phyloP scores from a whole-genome alignment of 2,329 filamentous ascomycete genomes.

The Apiospora saccharicola region DNA sequence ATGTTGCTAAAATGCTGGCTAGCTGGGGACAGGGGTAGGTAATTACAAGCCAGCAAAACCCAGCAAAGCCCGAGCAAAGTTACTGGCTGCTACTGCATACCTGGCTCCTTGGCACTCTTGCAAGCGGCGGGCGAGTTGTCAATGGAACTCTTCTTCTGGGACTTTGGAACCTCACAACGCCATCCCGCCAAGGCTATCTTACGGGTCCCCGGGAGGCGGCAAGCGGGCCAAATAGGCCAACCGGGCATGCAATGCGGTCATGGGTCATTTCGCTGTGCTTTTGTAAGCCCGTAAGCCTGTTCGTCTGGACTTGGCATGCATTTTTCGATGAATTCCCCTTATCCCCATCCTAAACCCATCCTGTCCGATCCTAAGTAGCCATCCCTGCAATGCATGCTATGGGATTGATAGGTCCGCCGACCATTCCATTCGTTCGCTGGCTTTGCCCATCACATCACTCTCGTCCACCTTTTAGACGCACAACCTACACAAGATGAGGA shows the following conservation, averaged over 20 bases:
- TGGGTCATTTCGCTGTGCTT: background rate
- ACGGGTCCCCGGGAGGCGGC: constrained; percentile 15
- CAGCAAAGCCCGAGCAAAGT: background rate
- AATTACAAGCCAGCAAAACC: background rate
- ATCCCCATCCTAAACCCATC: constrained; percentile 10
- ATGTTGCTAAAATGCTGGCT: background rate
- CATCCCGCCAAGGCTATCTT: constrained; percentile 7
- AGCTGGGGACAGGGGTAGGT: constrained; percentile 12
- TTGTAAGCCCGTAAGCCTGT: background rate
- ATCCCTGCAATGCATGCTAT: background rate
- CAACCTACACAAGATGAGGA: constrained; percentile 4
- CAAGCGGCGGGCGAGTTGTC: background rate
- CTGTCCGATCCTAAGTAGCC: background rate
- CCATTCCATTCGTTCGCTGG: background rate
- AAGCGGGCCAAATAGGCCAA: constrained; percentile 3
- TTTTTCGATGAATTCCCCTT: constrained; percentile 6
- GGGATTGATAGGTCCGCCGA: background rate
- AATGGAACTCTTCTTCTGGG: background rate
- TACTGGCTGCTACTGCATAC: background rate
- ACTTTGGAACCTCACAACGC: background rate
- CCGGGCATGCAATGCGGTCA: constrained; percentile 12
- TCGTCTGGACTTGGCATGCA: constrained; percentile 4
- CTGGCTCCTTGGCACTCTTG: background rate
- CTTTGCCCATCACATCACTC: background rate
- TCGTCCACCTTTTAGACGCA: background rate